A percentile compares a stretch with the other conserved stretches of the same genome.
Conservation (phyloP, 1,284 basidiomycete genomes). For the Ustilago sp. region DNA sequence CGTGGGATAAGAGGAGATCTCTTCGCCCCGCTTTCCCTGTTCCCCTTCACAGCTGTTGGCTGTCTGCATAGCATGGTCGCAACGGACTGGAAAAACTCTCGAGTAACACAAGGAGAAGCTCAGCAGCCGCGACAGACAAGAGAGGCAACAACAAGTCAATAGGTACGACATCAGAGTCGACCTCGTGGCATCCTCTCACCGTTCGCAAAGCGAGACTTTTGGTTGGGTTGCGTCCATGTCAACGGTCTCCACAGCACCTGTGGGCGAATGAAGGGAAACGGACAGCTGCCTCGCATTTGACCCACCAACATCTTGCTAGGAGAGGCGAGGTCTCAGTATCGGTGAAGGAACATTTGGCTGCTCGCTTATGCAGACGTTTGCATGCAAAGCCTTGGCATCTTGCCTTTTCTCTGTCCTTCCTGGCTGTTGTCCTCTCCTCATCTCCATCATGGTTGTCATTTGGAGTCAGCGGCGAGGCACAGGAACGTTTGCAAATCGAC, state of each 20-base stretch:
- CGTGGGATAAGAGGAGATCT: not conserved
- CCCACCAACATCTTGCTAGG: not conserved
- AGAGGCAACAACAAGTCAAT: not conserved
- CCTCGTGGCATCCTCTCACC: not conserved
- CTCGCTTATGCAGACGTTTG: not conserved
- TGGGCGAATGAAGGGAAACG: not conserved
- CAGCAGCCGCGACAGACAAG: not conserved
- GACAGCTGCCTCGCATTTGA: slow-evolving; percentile 3
- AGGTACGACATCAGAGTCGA: not conserved
- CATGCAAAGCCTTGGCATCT: slow-evolving; percentile 7
- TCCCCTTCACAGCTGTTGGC: not conserved
- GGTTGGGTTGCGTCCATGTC: not conserved
- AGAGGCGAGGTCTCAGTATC: not conserved
- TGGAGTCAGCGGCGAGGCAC: not conserved
- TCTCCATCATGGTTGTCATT: not conserved
- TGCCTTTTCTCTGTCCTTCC: not conserved
- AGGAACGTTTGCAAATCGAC: slow-evolving; percentile 1
- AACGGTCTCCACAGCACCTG: too few relatives aligned
- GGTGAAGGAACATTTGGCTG: not conserved
- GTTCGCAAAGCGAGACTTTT: not conserved
- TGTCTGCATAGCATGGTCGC: not conserved
- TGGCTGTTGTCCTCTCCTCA: not conserved
- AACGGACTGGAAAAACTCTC: not conserved
- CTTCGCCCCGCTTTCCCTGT: not conserved
- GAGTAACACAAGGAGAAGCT: too few relatives aligned